Evolutionary conservation across 768 basidiomycete genomes (phyloP), one percentile per base, ranked within the genome.

Genomic region (Trametes sanguinea): DNA sequence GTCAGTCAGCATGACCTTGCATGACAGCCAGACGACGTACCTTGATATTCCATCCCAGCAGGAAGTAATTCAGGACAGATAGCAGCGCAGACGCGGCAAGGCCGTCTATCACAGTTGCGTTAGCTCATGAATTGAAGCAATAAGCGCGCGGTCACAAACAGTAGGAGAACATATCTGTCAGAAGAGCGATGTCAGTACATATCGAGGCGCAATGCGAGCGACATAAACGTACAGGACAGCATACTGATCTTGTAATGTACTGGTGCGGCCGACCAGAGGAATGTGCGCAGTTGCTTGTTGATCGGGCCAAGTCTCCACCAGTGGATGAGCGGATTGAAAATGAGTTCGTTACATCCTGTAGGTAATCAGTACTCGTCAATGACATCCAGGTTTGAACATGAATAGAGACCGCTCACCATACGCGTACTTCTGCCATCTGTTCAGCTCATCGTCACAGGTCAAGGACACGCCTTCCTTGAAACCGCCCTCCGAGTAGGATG

Each of bases 391-490:
- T 10, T 5, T 37, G 35, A 37, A 37, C n/a, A 37, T 10, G 35
- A 37, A 5, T 5, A 37, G 10, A 5, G 6, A 37, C 27, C 16
- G 9, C 13, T 6, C 68, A 83, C 88, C 90, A 74, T 90, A 91
- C 0, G 89, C 79, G 62, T 92, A 92, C 71, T 95, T 96, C 63
- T 95, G 92, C 94, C 94, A 96, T 2, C 94, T 76, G 68, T 95
- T 95, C 8, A 96, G 76, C 72, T 96, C 94, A 68, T 96, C 94
- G 55, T 94, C 92, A 57, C 86, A 87, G 0, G 94, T 95, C 17
- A 96, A 77, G 0, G 89, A 91, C n/a, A 96, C 94, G 62, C 94
- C 94, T 70, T 96, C 94, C 76, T 94, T 90, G 79, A 95, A 95
- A 1, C 85, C 89, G 53, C 92, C 87, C 16, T 89, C 82, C 0